Base-by-base conservation (phyloP, 2,329 filamentous ascomycete species). In the Helminthosporium solani region DNA sequence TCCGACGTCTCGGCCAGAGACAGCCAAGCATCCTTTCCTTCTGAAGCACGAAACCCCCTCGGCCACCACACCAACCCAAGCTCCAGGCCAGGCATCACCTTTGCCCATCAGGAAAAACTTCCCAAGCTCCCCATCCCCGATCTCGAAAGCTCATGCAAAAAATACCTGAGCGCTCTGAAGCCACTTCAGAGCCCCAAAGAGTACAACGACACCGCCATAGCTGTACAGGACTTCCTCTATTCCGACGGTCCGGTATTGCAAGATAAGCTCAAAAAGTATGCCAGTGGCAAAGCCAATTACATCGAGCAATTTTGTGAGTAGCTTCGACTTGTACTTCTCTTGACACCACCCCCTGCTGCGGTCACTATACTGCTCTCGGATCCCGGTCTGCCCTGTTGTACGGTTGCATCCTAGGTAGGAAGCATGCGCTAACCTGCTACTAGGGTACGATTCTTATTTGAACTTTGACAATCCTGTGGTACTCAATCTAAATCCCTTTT, bases 381-480 rank as follows among this genome's bases (percentile, higher is more conserved):
- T 31, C 44, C 43, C 45, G 37, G 48, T 52, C 31, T 35, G 38
- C 47, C 39, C 18, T 18, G 21, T 23, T 40, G 19, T 31, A 15
- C 33, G 35, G 20, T 44, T 31, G 47, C 44, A 37, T 27, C 43
- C 40, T 37, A 45, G 44, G 23, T 40, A 33, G 19, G 46, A 27
- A 49, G 38, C 51, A 53, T 34, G 50, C 38, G 44, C 59, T 67
- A 50, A 67, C 57, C 44, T 40, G 28, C 42, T 21, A 19, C 27
- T 42, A 96, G 91, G 91, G 94, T 97, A 97, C 68, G 94, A 99
- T 70, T 97, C 94, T 23, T 99, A 97, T 66, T 79, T 99, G 53
- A 97, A 97, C 73, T 99, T 87, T 66, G 94, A 97, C 68, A 97
- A 96, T 64, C 91, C 94, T 0, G 94, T 99, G 33, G 94, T 99